Conservation (phyloP, 345 rosid genomes). For the Crucihimalaya himalaica region DNA sequence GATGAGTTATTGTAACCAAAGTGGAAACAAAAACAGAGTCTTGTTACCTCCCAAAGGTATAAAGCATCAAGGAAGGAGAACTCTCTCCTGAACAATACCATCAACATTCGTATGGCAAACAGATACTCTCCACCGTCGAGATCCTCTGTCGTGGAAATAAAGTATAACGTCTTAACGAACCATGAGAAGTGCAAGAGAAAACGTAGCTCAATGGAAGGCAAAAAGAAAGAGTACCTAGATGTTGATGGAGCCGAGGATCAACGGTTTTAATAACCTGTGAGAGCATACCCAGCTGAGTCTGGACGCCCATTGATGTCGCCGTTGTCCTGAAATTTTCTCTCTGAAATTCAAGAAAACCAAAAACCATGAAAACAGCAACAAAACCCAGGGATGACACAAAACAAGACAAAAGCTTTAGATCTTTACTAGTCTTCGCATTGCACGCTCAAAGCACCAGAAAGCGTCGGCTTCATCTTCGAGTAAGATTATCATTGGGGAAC, state of each 20-base stretch:
- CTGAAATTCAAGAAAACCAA: constrained; percentile 50
- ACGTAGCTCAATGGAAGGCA: background rate
- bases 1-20: background rate
- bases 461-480: constrained; percentile 91
- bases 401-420: background rate
- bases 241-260: constrained; percentile 93
- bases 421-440: constrained; percentile 81
- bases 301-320: constrained; percentile 75
- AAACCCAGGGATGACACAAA: background rate
- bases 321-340: constrained; percentile 83
- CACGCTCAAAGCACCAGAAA: constrained; percentile 92
- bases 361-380: constrained; percentile 9
- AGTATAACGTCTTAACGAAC: background rate
- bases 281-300: constrained; percentile 76
- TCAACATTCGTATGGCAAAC: constrained; percentile 93
- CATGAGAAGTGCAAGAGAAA: constrained; percentile 6
- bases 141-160: constrained; percentile 56
- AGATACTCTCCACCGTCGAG: constrained; percentile 90
- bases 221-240: constrained; percentile 59
- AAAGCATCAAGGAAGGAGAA: constrained; percentile 81
- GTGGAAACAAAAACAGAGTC: background rate
- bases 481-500: constrained; percentile 88
- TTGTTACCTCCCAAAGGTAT: constrained; percentile 87
- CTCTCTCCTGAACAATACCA: constrained; percentile 96
- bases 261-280: constrained; percentile 79